These are phyloP conservation scores for Kockovaella imperatae DNA, from an alignment of 768 basidiomycete species.

Conservation along the genomic window DNA sequence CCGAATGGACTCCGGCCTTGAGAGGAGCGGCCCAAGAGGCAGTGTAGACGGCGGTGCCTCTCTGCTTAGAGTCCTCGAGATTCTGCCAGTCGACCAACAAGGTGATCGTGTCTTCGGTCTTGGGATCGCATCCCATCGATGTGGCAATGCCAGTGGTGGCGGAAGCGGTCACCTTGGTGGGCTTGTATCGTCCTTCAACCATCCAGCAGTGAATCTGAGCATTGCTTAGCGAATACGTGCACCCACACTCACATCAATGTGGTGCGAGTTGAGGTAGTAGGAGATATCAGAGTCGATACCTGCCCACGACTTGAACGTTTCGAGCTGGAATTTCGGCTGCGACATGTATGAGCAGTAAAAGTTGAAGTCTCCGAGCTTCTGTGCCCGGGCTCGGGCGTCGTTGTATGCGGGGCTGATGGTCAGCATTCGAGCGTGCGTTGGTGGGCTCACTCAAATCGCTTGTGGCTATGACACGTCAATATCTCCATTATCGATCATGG, in stretches of 20 bases:
- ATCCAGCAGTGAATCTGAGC: conserved; percentile 51
- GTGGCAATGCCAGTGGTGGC: conserved; percentile 88
- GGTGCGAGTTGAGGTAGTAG: conserved; percentile 91
- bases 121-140: conserved; percentile 55
- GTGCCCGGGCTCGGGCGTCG: conserved; percentile 69
- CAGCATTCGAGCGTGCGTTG: conserved; percentile 1
- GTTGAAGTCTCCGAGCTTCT: conserved; percentile 76
- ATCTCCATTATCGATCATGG: not conserved
- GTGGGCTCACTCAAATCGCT: conserved; percentile 52
- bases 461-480: conserved; percentile 33
- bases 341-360: conserved; percentile 98
- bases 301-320: conserved; percentile 92
- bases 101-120: conserved; percentile 92
- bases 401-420: conserved; percentile 64
- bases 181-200: conserved; percentile 46
- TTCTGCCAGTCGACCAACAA: conserved; percentile 92
- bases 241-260: conserved; percentile 53
- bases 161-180: conserved; percentile 67
- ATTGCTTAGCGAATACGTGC: conserved; percentile 48
- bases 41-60: conserved; percentile 81
- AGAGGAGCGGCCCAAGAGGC: conserved; percentile 85
- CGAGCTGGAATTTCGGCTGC: conserved; percentile 87
- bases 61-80: conserved; percentile 61
- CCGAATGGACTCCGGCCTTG: conserved; percentile 75
- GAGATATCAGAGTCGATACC: conserved; percentile 91